Base-by-base conservation (phyloP, 129 eudicot genomes). In the Centaurea solstitialis region DNA sequence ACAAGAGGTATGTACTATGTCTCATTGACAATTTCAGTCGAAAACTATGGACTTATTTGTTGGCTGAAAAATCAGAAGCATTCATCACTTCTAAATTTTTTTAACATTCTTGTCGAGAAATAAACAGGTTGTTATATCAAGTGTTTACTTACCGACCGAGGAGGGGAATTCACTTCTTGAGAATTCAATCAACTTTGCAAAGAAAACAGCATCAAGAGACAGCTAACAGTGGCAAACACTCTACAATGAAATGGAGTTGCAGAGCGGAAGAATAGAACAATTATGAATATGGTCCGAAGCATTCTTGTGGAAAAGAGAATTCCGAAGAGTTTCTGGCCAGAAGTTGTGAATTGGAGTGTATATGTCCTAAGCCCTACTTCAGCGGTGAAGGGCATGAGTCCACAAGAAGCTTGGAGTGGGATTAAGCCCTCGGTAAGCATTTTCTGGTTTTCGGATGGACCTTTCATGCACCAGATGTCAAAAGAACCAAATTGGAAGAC, bases 11-110 rank as follows among this genome's bases (percentile, higher is more conserved):
- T 59, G 8, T 61, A 1, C 22, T 76, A 3, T 21, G 62, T 39
- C 66, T 76, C 5, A 76, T 76, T 12, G 73, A 76, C 22, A 73
- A 76, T 9, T 41, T 11, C 7, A 22, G 41, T 4, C 24, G 81
- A 3, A 65, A 77, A 38, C 8, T 13, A 0, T 77, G 74, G 81
- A 20, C 23, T 23, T 64, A 39, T 24, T 12, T 39, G 12, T 17
- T 22, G 17, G 11, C 0, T 3, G 74, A 66, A 39, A 65, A 66
- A n/a, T 77, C 65, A 11, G 43, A 77, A 21, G 65, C 73, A 7
- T 17, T 77, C 68, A 22, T 23, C 3, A 2, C 7, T 3, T 77
- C 66, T 38, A 77, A 40, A 5, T 7, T 1, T 26, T 2, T 77
- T 21, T 21, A 65, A 65, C 23, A 13, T 1, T 12, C 3, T 1